Evolutionary conservation across 306 rosid genomes (phyloP), one percentile per base, ranked within the genome.

Genomic region (Fragaria nilgerrensis): DNA sequence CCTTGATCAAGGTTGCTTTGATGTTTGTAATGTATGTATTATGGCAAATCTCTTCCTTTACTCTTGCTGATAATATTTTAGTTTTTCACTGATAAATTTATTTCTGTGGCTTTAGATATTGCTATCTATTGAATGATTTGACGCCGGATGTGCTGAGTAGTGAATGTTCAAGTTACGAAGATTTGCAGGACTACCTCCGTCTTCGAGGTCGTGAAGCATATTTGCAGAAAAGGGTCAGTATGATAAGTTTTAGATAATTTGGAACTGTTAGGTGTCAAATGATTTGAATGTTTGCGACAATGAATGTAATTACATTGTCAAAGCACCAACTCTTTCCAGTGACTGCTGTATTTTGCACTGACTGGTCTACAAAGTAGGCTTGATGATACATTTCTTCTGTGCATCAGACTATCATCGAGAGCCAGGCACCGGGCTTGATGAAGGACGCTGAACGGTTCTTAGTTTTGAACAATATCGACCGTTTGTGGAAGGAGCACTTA

Each of bases 361-460:
- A 39, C 5, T 44, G 13, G 37, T 9, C 44, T 74, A 27, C 11
- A 36, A 76, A 50, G 27, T 50, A 50, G 17, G 66, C n/a, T 66
- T 16, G 49, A 62, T 27, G 5, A 58, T 61, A 14, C 47, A 68
- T 34, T 61, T 75, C 3, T 12, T 9, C 58, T 19, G 55, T 23
- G 22, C 49, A 23, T 68, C 84, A 92, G 99, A 95, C 87, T 48
- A 79, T 89, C 55, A 84, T 89, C 77, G 97, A 90, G 83, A 86
- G 84, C 77, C 84, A 95, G 81, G 97, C 97, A 43, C 84, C 93
- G 1, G 97, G 97, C 22, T 86, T 95, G 83, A 95, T 89, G 96
- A 95, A 89, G 84, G 97, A 95, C 74, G 99, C 97, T 45, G 99
- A 95, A 85, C 88, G 98, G 45, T 95, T 95, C 89, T 83, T 95